A percentile compares a stretch with the other conserved stretches of the same genome.
phyloP scores from a whole-genome alignment of 495 filamentous ascomycete genomes.

The Podospora comata region DNA sequence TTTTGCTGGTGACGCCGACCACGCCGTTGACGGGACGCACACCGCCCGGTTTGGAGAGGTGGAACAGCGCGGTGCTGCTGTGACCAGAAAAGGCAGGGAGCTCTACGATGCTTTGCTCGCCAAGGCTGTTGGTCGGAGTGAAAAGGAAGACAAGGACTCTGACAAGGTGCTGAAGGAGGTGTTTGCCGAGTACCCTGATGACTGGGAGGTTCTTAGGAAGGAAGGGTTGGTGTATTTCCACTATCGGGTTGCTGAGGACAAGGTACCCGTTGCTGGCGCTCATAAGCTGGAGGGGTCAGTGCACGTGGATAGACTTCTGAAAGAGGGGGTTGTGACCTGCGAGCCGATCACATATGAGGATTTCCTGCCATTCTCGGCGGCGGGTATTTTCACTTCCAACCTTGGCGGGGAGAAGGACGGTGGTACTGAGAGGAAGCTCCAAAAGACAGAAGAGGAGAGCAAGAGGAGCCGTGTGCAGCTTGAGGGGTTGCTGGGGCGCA shows the following conservation, averaged over 20 bases:
- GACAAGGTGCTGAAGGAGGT: slow-evolving; percentile 18
- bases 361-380: slow-evolving; percentile 44
- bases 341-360: slow-evolving; percentile 45
- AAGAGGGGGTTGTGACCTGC: slow-evolving; percentile 24
- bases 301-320: slow-evolving; percentile 28
- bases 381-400: slow-evolving; percentile 45
- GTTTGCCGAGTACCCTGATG: slow-evolving; percentile 38
- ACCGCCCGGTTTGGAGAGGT: slow-evolving; percentile 47
- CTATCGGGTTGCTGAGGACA: slow-evolving; percentile 21
- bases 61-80: slow-evolving; percentile 43
- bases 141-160: slow-evolving; percentile 29
- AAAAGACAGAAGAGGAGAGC: background rate
- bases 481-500: slow-evolving; percentile 12
- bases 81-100: slow-evolving; percentile 39
- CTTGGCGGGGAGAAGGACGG: slow-evolving; percentile 20
- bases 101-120: slow-evolving; percentile 40
- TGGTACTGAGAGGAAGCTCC: background rate
- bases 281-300: background rate
- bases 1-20: slow-evolving; percentile 20
- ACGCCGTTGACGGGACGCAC: slow-evolving; percentile 35
- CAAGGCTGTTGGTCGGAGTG: slow-evolving; percentile 11
- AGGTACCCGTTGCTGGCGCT: background rate
- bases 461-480: slow-evolving; percentile 5
- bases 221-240: slow-evolving; percentile 36
- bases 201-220: slow-evolving; percentile 25